These are phyloP conservation scores for Suhomyces faveliae DNA, from an alignment of 805 yeast genomes.

Conservation along the genomic window DNA sequence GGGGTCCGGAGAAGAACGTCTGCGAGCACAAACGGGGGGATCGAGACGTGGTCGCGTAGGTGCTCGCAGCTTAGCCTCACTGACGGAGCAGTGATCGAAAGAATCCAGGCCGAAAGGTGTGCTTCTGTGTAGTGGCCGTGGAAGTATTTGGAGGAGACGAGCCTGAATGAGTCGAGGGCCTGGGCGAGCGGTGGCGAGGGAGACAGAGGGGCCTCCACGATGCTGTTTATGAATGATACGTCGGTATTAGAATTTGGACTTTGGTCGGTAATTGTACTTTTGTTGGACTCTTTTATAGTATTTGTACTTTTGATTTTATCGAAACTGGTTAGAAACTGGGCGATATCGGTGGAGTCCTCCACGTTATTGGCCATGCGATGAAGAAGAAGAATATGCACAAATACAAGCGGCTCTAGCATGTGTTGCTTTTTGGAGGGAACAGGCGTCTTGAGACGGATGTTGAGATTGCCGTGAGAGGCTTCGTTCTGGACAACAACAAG, in stretches of 20 bases:
- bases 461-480: not conserved
- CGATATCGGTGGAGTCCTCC: not conserved
- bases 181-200: not conserved
- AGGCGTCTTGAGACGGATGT: conserved; percentile 2
- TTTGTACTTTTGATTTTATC: not conserved
- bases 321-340: not conserved
- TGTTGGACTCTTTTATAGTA: not conserved
- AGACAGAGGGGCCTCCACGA: not conserved
- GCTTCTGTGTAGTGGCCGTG: not conserved
- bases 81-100: conserved; percentile 28
- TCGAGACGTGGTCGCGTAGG: conserved; percentile 23
- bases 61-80: conserved; percentile 33
- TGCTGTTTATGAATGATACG: not conserved
- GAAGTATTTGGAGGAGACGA: not conserved
- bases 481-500: conserved; percentile 8
- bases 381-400: conserved; percentile 6
- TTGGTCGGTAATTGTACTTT: not conserved
- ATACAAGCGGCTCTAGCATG: conserved; percentile 4
- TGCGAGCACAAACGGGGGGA: conserved; percentile 39
- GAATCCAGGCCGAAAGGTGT: conserved; percentile 25
- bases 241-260: not conserved
- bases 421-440: conserved; percentile 10
- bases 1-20: conserved; percentile 43
- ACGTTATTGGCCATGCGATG: conserved; percentile 2
- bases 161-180: not conserved